Evolutionary conservation across 768 basidiomycete species (phyloP), one percentile per base, ranked within the genome.

Genomic region (Paxillus rubicundulus): DNA sequence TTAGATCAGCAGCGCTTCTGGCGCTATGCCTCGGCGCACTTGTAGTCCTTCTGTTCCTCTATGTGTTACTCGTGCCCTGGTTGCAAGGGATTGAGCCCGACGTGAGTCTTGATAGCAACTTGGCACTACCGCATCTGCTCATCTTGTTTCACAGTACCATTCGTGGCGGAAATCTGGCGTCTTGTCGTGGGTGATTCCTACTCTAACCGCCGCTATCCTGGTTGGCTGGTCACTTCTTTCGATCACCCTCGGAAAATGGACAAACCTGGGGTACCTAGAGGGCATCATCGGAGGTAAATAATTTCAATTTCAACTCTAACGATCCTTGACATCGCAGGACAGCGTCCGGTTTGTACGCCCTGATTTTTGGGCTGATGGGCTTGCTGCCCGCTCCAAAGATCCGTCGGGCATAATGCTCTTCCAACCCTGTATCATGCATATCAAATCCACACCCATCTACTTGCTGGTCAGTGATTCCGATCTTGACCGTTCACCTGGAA

Each of bases 281-380:
- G 85, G 87, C 3, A 67, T 77, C 7, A 73, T 88, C 43, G 89
- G 81, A 57, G 82, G 87, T 86, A 61, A 49, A 78, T 69, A 37
- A 55, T 34, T 40, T 14, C 27, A 30, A 18, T 42, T 3, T 13
- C 38, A 1, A 18, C 12, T n/a, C 42, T 0, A 36, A 28, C 49
- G 27, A 12, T 24, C 37, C 40, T 53, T 30, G 49, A 60, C 54
- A n/a, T 36, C 13, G 17, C 18, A 44, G 39, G 42, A 5, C 59
- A 91, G 88, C 85, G 10, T 82, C 81, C 10, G 85, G 83, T 9
- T 65, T 88, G 42, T 91, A 90, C 58, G 81, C 82, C 8, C 74
- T 89, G 38, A 73, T 73, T 17, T 87, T 91, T 61, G 89, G 89
- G n/a, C 66, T 89, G 33, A 77, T 91, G 51, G 89, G 87, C 3